Base-by-base conservation (phyloP, 768 basidiomycete species). In the Mrakia gelida region DNA sequence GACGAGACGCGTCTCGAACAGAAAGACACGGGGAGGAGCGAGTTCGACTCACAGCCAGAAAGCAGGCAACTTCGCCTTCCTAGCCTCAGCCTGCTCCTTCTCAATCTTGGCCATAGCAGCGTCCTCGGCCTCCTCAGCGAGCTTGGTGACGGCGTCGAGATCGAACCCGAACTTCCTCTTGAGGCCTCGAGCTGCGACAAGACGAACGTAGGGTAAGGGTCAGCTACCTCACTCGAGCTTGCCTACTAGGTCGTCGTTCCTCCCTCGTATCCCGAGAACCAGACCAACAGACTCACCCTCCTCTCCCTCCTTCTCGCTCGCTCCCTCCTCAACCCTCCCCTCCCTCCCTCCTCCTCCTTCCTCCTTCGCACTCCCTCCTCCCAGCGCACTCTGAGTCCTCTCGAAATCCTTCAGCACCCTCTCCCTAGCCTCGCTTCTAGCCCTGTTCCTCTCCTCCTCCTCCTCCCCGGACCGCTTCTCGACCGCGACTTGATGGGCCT, bases 361-460 rank as follows among this genome's bases (percentile, higher is more conserved):
- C n/a, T 45, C 52, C 71, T 45, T 41, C 21, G 38, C 54, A 13
- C 23, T 41, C 28, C 67, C 41, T 21, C 43, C 86, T 18, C 90
- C 90, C 23, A 96, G 85, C 0, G 90, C 90, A 30, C 93, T 86
- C 80, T 95, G 93, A 1, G 92, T 90, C 82, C 88, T 90, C 85
- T 98, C 95, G 81, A 98, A 98, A 81, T 98, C 96, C 56, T 85
- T 86, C 77, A 98, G 83, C 10, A 99, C 95, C 54, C 96, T 90
- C 81, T 94, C 94, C 75, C 96, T 87, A 0, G 97, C 96, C 34
- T 90, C 90, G 70, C 88, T 87, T 80, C 89, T 87, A 0, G 89
- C 92, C 43, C 87, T 86, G n/a, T 86, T 85, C 72, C 89, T 89
- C 84, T 96, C 93, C 71, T 89, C 89, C 81, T 92, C 92, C n/a